Percentiles rank a stretch among this genome's conserved stretches.
Evolutionary conservation across 139 green algal species (phyloP).

Genomic region (Chlamydomonas eustigma): DNA sequence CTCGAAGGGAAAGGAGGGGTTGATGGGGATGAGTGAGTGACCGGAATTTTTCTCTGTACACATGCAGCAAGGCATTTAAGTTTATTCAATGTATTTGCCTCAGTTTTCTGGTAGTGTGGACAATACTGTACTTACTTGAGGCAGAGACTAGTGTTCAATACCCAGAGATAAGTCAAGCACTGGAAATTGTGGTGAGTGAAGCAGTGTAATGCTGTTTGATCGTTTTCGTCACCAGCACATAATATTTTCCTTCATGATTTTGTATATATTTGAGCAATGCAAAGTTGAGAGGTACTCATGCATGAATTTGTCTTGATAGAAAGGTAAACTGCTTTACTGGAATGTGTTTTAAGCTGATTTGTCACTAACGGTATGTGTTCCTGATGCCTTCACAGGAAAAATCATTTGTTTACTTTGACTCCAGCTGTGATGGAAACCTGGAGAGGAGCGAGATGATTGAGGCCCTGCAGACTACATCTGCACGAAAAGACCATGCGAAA

Average conservation of each 20-base stretch:
- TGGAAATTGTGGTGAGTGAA: neutral
- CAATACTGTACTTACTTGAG: neutral
- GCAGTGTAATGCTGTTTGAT: no score
- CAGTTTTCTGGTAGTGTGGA: neutral
- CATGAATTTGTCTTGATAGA: no score
- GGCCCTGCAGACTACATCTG: neutral
- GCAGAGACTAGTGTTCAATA: neutral
- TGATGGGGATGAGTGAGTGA: neutral
- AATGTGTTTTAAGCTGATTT: no score
- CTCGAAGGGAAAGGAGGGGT: neutral
- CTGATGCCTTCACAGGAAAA: neutral
- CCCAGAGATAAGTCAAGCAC: neutral
- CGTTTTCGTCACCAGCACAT: no score
- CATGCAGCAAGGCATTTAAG: no score
- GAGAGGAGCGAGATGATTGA: neutral
- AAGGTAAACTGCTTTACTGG: no score
- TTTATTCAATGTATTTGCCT: no score
- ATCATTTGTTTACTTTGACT: neutral
- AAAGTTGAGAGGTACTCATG: no score
- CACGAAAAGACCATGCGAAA: neutral
- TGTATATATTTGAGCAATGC: no score
- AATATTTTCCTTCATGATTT: no score
- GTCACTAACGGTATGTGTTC: no score
- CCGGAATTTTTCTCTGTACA: no score
- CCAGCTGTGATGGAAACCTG: neutral